Evolutionary conservation across 2,329 filamentous ascomycete genomes (phyloP).

Genomic region (Fusarium musae): DNA sequence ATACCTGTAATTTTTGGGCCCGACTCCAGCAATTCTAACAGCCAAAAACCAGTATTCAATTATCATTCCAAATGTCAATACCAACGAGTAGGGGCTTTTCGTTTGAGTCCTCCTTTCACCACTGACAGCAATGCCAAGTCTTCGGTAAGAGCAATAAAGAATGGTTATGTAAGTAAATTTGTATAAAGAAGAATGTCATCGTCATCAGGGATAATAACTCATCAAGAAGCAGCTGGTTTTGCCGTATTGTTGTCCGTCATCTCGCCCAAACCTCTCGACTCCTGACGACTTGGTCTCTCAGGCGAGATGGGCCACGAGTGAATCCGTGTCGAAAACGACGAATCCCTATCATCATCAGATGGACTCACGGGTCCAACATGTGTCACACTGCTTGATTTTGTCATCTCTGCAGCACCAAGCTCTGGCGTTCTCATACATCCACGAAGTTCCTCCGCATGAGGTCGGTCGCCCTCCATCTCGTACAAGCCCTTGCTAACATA

Average conservation of each 20-base stretch:
- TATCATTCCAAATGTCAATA: neutral
- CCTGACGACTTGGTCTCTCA: neutral
- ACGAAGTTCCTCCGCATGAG: constrained; percentile 31
- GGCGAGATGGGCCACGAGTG: constrained; percentile 14
- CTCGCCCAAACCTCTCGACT: neutral
- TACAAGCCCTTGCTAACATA: constrained; percentile 4
- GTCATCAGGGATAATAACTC: neutral
- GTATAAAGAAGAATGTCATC: neutral
- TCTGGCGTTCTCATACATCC: constrained; percentile 39
- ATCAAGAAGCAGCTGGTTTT: neutral
- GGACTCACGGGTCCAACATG: neutral
- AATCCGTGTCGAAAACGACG: neutral
- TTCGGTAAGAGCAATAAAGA: neutral
- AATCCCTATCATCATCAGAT: neutral
- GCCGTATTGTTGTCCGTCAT: neutral
- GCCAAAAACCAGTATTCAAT: neutral
- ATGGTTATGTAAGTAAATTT: neutral
- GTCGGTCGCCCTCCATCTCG: constrained; percentile 43
- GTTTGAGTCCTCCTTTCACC: neutral
- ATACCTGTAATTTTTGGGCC: neutral
- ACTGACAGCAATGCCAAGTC: neutral
- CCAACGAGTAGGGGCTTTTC: neutral
- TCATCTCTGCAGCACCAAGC: neutral
- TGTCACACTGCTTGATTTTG: neutral
- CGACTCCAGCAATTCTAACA: neutral